Evolutionary conservation across 768 basidiomycete genomes (phyloP), one percentile per base, ranked within the genome.

Genomic region (Pholiota microspora): DNA sequence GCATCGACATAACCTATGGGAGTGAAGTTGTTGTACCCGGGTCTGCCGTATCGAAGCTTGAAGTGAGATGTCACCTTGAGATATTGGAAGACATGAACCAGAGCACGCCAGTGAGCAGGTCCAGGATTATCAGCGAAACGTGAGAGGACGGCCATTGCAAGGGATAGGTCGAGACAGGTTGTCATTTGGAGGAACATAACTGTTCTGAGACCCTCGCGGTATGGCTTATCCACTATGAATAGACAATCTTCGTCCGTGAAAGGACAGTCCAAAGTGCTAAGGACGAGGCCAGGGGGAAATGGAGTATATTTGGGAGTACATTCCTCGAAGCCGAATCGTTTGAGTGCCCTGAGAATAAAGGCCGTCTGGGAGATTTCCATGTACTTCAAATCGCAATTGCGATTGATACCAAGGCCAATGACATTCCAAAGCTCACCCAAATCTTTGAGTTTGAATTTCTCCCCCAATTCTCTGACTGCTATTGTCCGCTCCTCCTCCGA

Each of bases 11-110:
- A 31, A 6, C 31, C 31, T 12, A 31, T 31, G 12, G 31, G 31
- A 6, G 31, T 31, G 6, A 12, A 6, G 31, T 31, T 12, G 31
- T 9, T 13, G 18, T 29, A 21, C 8, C 23, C n/a, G 2, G 28
- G 15, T 9, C 53, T 32, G 29, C 47, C 36, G 24, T 55, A 49
- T 7, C 36, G 23, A 27, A 55, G 35, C 13, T 32, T 18, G 24
- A 52, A 57, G 50, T 57, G 31, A 1, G 25, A 7, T 21, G 51
- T 57, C 5, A 45, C 69, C 38, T 71, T 71, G 38, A 77, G 47
- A 54, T 76, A 75, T 0, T 62, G 54, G 12, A 73, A 58, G 21
- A 75, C 36, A 51, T 71, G 72, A 25, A 71, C 64, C n/a, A 72
- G 60, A 0, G 73, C 73, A 2, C 67, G 62, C 73, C 73, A 75